These are phyloP conservation scores for Wickerhamomyces hampshirensis DNA, from an alignment of 805 yeast genomes.

Conservation along the genomic window DNA sequence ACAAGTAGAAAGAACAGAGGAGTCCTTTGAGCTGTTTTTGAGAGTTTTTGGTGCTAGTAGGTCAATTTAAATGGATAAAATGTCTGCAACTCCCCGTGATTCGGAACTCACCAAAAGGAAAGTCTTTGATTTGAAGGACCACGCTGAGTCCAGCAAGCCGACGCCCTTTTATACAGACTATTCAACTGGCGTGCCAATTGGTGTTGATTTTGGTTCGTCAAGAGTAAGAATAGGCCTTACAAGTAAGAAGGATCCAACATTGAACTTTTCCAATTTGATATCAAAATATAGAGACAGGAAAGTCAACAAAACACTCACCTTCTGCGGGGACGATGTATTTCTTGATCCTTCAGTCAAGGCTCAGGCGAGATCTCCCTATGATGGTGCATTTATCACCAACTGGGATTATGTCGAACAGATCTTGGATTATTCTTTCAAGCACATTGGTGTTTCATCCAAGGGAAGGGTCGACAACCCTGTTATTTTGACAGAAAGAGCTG, in stretches of 20 bases:
- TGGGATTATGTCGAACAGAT: constrained; percentile 89
- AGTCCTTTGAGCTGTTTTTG: too few species aligned
- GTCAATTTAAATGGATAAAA: background rate
- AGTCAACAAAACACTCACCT: constrained; percentile 52
- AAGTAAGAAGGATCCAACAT: constrained; percentile 41
- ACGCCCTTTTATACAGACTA: constrained; percentile 49
- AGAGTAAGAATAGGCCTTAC: constrained; percentile 57
- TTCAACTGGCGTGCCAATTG: constrained; percentile 63
- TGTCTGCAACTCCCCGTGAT: constrained; percentile 17
- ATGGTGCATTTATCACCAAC: constrained; percentile 80
- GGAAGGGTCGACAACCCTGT: constrained; percentile 70
- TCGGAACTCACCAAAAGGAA: constrained; percentile 15
- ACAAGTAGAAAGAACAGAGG: too few species aligned
- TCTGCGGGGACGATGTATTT: constrained; percentile 79
- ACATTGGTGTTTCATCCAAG: constrained; percentile 57
- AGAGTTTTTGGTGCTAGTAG: background rate
- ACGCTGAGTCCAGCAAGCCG: constrained; percentile 18
- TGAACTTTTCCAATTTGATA: constrained; percentile 61
- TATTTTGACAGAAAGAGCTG: constrained; percentile 73
- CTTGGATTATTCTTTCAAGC: constrained; percentile 78
- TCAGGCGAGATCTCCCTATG: constrained; percentile 75
- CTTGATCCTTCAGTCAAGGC: constrained; percentile 66
- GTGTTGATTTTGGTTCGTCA: constrained; percentile 79
- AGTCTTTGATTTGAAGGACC: constrained; percentile 21
- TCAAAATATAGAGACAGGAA: constrained; percentile 80